These are phyloP conservation scores for Lavandula angustifolia DNA, from an alignment of 257 asterid genomes.

Conservation along the genomic window DNA sequence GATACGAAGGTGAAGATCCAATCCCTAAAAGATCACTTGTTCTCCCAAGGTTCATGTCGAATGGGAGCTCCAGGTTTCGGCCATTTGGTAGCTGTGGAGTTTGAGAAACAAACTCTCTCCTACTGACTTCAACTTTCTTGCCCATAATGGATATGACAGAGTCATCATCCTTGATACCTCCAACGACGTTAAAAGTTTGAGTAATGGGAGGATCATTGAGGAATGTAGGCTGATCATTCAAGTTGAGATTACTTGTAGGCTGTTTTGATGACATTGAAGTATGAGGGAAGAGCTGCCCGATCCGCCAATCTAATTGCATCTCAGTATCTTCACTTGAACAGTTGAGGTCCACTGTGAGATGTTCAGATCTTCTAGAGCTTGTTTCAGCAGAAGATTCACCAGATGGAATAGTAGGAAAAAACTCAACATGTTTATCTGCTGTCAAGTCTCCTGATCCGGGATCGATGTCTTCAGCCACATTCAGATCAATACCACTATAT, in stretches of 20 bases:
- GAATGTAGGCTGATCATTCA: slow-evolving; percentile 66
- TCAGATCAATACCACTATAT: slow-evolving; percentile 63
- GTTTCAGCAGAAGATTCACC: slow-evolving; percentile 65
- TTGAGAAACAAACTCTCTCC: slow-evolving; percentile 45
- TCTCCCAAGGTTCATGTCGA: slow-evolving; percentile 48
- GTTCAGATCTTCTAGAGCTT: slow-evolving; percentile 52
- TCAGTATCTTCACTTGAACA: slow-evolving; percentile 43
- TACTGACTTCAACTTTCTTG: slow-evolving; percentile 59
- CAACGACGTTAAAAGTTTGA: slow-evolving; percentile 42
- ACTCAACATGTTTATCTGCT: slow-evolving; percentile 35
- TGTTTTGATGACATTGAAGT: slow-evolving; percentile 52
- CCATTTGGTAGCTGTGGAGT: slow-evolving; percentile 46
- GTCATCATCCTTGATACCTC: slow-evolving; percentile 43
- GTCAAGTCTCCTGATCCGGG: slow-evolving; percentile 36
- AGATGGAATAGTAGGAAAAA: slow-evolving; percentile 39
- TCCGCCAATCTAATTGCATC: slow-evolving; percentile 44
- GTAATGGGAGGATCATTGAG: slow-evolving; percentile 47
- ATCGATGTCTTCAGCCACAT: slow-evolving; percentile 58
- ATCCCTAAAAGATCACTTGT: slow-evolving; percentile 48
- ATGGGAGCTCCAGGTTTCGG: slow-evolving; percentile 46
- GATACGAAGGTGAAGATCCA: slow-evolving; percentile 52
- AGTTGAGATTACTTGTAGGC: slow-evolving; percentile 62
- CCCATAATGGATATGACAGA: slow-evolving; percentile 77
- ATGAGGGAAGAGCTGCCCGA: slow-evolving; percentile 40
- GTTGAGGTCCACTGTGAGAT: slow-evolving; percentile 64